A percentile compares a stretch with the other conserved stretches of the same genome.
These are phyloP conservation scores for Edaphochlamys debaryana DNA, from an alignment of 139 green algal species.

Conservation along the genomic window DNA sequence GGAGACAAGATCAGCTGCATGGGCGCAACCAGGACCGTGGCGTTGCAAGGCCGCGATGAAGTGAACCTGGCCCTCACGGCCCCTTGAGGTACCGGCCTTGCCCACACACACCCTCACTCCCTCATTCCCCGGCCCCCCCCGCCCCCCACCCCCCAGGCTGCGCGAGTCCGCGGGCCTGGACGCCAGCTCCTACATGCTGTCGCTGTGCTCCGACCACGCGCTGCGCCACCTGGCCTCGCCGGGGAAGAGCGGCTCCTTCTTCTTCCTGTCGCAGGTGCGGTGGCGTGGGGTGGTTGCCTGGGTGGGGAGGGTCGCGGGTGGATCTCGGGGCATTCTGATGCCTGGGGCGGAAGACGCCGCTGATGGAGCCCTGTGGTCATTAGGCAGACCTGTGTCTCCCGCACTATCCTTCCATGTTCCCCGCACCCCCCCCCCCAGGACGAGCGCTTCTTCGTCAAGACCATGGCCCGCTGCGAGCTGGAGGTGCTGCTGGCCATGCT, in stretches of 20 bases:
- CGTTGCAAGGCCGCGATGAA: too few relatives aligned
- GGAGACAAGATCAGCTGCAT: too few relatives aligned
- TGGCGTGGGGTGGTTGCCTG: slow-evolving; percentile 14
- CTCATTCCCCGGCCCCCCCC: too few relatives aligned
- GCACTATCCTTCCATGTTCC: not conserved
- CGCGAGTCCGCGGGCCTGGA: slow-evolving; percentile 82
- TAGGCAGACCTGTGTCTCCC: not conserved
- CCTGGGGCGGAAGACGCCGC: too few relatives aligned
- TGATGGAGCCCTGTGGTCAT: too few relatives aligned
- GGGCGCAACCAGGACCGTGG: too few relatives aligned
- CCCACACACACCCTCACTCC: too few relatives aligned
- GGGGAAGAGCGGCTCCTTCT: slow-evolving; percentile 78
- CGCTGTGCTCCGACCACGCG: slow-evolving; percentile 81
- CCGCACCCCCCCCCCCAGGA: not conserved
- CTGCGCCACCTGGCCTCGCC: slow-evolving; percentile 85
- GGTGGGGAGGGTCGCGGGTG: not conserved
- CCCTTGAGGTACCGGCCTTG: not conserved
- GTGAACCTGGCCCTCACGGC: too few relatives aligned
- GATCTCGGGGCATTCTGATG: too few relatives aligned
- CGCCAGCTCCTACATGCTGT: slow-evolving; percentile 81
- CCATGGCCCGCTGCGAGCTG: slow-evolving; percentile 41
- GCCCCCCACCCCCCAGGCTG: slow-evolving; percentile 61
- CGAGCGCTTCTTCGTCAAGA: slow-evolving; percentile 72
- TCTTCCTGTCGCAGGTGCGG: slow-evolving; percentile 62
- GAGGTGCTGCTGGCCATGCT: slow-evolving; percentile 75